Evolutionary conservation across 78 protist species (phyloP), one percentile per base, ranked within the genome.

Genomic region (Bigelowiella natans): DNA sequence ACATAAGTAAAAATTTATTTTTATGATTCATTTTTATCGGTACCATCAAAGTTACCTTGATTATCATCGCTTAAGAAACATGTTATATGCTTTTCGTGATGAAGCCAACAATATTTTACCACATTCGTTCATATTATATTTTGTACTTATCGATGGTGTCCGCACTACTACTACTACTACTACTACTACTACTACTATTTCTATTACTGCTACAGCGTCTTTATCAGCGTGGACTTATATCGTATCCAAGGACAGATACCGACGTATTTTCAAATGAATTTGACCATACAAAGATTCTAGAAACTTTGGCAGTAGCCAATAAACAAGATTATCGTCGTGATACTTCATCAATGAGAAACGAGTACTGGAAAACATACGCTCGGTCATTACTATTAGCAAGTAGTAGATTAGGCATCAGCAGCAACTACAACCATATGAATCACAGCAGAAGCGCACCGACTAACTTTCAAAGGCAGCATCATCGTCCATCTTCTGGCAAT

Each of bases 181-280:
- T n/a, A n/a, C n/a, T n/a, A n/a, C n/a, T n/a, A n/a, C n/a, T n/a
- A n/a, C n/a, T n/a, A n/a, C 18, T 51, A 51, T 18, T 26, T 51
- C 7, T 51, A 51, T 51, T 51, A 51, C 18, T 51, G 18, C 18
- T 26, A 26, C 18, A 51, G 73, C 91, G 86, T 31, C 93, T 97
- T 40, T 98, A 98, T 91, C 94, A 91, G 63, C 39, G 90, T 39
- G 99, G 99, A 0, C 88, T 90, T 39, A 88, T 98, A 37, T 93
- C 96, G 30, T 98, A 98, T 88, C 99, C 99, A 0, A 94, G 99
- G 39, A 98, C 99, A 0, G 99, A 98, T 28, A 98, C 99, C 11
- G 97, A 96, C 90, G 0, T 26, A 1, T 85, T 97, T 84, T 89
- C 39, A 26, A 11, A 73, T 38, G 95, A 92, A 0, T 92, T 91